These are phyloP conservation scores for Pythium folliculosum DNA, from an alignment of 352 stramenopile genomes.

Conservation along the genomic window DNA sequence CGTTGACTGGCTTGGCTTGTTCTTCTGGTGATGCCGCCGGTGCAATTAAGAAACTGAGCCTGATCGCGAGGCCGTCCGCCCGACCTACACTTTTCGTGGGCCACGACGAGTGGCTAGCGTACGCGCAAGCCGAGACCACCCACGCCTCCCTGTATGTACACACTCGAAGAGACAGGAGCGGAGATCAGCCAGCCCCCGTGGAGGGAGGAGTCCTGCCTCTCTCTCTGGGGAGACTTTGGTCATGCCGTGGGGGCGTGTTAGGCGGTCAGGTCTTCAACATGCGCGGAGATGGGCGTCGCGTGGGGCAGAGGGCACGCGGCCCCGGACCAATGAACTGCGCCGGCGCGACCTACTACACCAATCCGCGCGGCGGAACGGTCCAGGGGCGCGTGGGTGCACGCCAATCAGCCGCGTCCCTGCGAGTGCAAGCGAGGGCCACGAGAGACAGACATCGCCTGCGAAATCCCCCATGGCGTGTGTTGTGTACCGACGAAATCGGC, in stretches of 20 bases:
- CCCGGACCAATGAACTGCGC: background rate
- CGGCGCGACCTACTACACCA: background rate
- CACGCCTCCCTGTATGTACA: too few relatives aligned
- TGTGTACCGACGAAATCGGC: too few relatives aligned
- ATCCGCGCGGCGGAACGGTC: background rate
- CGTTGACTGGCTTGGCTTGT: background rate
- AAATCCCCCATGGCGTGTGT: too few relatives aligned
- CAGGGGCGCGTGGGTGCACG: background rate
- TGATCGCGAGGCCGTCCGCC: background rate
- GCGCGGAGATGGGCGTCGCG: background rate
- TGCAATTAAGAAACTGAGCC: background rate
- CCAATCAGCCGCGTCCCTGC: background rate
- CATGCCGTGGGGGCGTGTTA: background rate
- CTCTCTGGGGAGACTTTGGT: background rate
- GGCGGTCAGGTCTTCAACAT: conserved; percentile 7
- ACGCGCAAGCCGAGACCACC: background rate
- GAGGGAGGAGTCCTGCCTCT: background rate
- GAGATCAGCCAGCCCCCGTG: too few relatives aligned
- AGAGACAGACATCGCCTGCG: background rate
- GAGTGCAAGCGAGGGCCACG: background rate
- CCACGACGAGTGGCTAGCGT: background rate
- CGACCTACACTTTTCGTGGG: background rate
- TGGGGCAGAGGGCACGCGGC: background rate
- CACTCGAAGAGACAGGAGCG: too few relatives aligned
- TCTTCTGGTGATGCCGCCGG: background rate